phyloP scores from a whole-genome alignment of 23 red algal genomes.

The Chondrus crispus region DNA sequence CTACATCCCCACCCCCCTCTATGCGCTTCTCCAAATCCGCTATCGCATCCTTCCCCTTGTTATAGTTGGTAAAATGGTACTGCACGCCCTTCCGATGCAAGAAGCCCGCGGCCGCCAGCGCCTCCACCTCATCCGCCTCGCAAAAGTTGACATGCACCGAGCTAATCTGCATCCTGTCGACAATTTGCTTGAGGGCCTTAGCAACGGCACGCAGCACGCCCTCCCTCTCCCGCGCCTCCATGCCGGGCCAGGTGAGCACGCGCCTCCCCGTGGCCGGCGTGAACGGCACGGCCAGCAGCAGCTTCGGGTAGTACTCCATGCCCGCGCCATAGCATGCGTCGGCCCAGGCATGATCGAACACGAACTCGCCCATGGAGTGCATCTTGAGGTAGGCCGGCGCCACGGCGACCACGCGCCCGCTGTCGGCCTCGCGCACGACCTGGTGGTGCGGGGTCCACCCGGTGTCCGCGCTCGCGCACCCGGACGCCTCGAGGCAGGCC shows the following conservation, averaged over 20 bases:
- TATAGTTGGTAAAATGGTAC: constrained; percentile 73
- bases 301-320: constrained; percentile 86
- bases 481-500: constrained; percentile 61
- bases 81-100: constrained; percentile 68
- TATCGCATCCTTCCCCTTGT: neutral
- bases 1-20: neutral
- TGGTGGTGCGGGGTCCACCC: constrained; percentile 80
- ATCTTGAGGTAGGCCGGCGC: constrained; percentile 74
- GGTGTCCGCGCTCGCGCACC: constrained; percentile 33
- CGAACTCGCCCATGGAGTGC: constrained; percentile 87
- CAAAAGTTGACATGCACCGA: constrained; percentile 91
- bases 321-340: constrained; percentile 52
- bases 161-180: constrained; percentile 22
- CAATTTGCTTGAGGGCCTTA: constrained; percentile 37
- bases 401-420: constrained; percentile 33
- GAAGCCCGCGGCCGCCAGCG: constrained; percentile 54
- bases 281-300: constrained; percentile 79
- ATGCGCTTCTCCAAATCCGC: neutral
- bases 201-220: constrained; percentile 34
- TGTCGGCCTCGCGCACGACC: constrained; percentile 13
- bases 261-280: constrained; percentile 77
- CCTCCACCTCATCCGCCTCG: constrained; percentile 59
- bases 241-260: constrained; percentile 45
- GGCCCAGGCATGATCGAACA: constrained; percentile 86
- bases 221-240: neutral